Conservation (phyloP, 2,329 filamentous ascomycete species). For the Arachnomyces sp. region DNA sequence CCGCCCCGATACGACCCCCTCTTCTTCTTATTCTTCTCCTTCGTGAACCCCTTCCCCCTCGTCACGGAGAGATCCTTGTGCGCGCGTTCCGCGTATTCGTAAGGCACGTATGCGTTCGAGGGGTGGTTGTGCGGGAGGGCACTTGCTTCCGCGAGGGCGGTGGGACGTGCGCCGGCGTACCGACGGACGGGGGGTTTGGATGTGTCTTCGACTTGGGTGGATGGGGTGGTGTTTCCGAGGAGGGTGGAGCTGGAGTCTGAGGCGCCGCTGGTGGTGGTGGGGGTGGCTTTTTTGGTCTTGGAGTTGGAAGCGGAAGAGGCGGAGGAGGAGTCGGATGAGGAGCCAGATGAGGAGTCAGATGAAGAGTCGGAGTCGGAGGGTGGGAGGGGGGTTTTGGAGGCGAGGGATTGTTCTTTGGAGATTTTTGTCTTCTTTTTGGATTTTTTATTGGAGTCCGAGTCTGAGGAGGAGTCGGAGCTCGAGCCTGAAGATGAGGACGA, state of each 20-base stretch:
- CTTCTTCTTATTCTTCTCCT: slow-evolving; percentile 99
- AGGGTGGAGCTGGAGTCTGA: slow-evolving; percentile 27
- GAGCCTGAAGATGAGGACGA: slow-evolving; percentile 23
- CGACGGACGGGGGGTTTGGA: slow-evolving; percentile 30
- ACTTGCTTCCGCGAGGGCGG: slow-evolving; percentile 72
- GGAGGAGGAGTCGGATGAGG: slow-evolving; percentile 19
- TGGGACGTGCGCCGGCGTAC: slow-evolving; percentile 46
- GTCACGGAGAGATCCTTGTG: slow-evolving; percentile 84
- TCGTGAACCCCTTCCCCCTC: slow-evolving; percentile 93
- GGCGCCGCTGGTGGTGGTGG: slow-evolving; percentile 14
- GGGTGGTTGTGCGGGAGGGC: slow-evolving; percentile 59
- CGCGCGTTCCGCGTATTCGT: slow-evolving; percentile 83
- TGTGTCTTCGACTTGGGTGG: slow-evolving; percentile 34
- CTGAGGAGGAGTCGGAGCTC: slow-evolving; percentile 16
- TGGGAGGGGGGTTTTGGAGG: slow-evolving; percentile 29
- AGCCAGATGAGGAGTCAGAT: slow-evolving; percentile 17
- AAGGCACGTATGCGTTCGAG: slow-evolving; percentile 73
- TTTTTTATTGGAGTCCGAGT: slow-evolving; percentile 21
- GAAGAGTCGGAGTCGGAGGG: slow-evolving; percentile 22
- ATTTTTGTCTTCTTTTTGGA: slow-evolving; percentile 20
- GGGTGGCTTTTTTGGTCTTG: slow-evolving; percentile 16
- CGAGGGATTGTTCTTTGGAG: slow-evolving; percentile 20
- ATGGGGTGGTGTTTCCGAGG: slow-evolving; percentile 27
- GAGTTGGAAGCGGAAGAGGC: slow-evolving; percentile 15
- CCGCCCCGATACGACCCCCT: slow-evolving; percentile 85